Percentiles rank a stretch among this genome's conserved stretches.
These are phyloP conservation scores for Hansenula lynferdii DNA, from an alignment of 1,139 yeast genomes.

Conservation along the genomic window DNA sequence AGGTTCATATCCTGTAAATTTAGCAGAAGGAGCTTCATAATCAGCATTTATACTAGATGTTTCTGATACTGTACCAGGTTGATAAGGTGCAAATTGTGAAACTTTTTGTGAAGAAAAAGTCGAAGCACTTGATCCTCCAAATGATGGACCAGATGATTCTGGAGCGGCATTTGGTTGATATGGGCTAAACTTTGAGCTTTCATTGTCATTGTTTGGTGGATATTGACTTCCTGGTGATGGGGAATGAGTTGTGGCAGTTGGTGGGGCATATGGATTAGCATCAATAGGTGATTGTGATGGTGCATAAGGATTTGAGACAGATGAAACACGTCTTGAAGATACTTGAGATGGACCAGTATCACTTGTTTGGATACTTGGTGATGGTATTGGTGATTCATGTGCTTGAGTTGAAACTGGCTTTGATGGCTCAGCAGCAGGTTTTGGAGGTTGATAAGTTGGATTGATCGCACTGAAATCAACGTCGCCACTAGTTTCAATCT, in stretches of 20 bases:
- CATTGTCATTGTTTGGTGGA: too few relatives aligned
- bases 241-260: too few relatives aligned
- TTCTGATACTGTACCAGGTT: slow-evolving; percentile 2
- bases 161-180: slow-evolving; percentile 11
- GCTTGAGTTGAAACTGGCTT: too few relatives aligned
- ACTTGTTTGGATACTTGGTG: too few relatives aligned
- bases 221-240: too few relatives aligned
- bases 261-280: slow-evolving; percentile 8
- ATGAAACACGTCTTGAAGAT: neutral
- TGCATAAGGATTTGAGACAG: slow-evolving; percentile 3
- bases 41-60: slow-evolving; percentile 14
- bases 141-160: neutral
- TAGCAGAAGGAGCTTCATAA: slow-evolving; percentile 20
- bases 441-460: slow-evolving; percentile 5
- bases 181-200: slow-evolving; percentile 17
- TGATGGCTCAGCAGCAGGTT: slow-evolving; percentile 2
- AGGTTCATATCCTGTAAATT: slow-evolving; percentile 6
- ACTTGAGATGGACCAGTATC: too few relatives aligned
- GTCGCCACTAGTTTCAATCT: slow-evolving; percentile 5
- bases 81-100: slow-evolving; percentile 9
- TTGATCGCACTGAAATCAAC: slow-evolving; percentile 11
- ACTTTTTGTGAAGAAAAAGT: slow-evolving; percentile 4
- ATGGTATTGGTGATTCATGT: neutral
- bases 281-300: slow-evolving; percentile 2
- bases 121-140: slow-evolving; percentile 2